phyloP scores from a whole-genome alignment of 177 flowering plant species.

The Vitis hybrid region DNA sequence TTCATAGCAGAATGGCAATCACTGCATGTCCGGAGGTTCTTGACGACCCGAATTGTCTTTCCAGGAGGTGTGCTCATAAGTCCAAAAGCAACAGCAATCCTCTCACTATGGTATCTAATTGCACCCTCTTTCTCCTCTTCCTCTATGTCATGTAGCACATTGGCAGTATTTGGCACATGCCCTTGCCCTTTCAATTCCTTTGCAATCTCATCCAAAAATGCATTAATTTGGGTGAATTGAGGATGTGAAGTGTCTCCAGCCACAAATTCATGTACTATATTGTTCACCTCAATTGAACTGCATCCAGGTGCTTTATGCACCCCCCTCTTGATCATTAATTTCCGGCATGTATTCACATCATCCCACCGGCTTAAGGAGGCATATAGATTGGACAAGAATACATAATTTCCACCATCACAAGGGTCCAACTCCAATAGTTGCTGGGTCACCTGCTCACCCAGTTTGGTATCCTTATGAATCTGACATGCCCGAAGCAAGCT shows the following conservation, averaged over 20 bases:
- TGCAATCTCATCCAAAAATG: conserved; percentile 34
- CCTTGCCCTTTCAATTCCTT: conserved; percentile 27
- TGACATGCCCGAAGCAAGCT: conserved; percentile 41
- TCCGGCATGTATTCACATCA: conserved; percentile 27
- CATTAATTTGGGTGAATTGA: conserved; percentile 25
- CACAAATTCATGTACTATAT: conserved; percentile 38
- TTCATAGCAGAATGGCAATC: conserved; percentile 31
- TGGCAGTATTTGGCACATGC: conserved; percentile 26
- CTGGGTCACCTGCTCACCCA: conserved; percentile 27
- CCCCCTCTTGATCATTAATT: conserved; percentile 31
- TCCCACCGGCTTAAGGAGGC: conserved; percentile 38
- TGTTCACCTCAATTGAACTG: conserved; percentile 28
- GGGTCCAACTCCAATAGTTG: conserved; percentile 36
- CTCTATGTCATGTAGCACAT: conserved; percentile 44
- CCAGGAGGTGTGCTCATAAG: conserved; percentile 37
- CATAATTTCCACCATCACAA: conserved; percentile 39
- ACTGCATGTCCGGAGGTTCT: conserved; percentile 30
- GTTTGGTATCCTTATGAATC: conserved; percentile 28
- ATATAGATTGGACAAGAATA: conserved; percentile 39
- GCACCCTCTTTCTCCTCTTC: conserved; percentile 49
- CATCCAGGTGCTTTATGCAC: conserved; percentile 41
- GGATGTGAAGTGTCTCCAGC: conserved; percentile 43
- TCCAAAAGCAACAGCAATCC: conserved; percentile 39
- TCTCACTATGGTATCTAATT: conserved; percentile 42
- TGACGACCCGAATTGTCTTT: conserved; percentile 30